Conservation (phyloP, 805 yeast species). For the Saccharomycopsis sp. region DNA sequence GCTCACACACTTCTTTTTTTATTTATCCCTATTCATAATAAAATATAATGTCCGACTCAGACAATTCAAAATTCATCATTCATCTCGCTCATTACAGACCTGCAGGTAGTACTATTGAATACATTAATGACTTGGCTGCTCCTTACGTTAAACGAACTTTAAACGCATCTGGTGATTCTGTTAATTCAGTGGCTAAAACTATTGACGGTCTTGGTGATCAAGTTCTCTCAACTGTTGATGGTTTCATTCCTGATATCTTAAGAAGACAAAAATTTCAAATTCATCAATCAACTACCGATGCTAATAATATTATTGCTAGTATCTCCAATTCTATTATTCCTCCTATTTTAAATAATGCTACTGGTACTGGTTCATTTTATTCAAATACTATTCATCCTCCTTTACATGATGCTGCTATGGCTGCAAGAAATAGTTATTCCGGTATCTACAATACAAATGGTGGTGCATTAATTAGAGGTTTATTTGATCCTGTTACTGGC, state of each 20-base stretch:
- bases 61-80: slow-evolving; percentile 3
- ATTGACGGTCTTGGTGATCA: slow-evolving; percentile 4
- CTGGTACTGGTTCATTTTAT: slow-evolving; percentile 9
- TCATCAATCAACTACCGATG: not conserved
- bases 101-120: slow-evolving; percentile 3
- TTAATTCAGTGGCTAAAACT: slow-evolving; percentile 3
- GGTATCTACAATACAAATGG: slow-evolving; percentile 50
- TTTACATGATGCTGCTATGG: slow-evolving; percentile 7
- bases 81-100: slow-evolving; percentile 11
- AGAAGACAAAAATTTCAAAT: not conserved
- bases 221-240: slow-evolving; percentile 2
- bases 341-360: too few relatives aligned
- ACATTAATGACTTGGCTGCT: slow-evolving; percentile 2
- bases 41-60: too few relatives aligned
- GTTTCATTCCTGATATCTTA: slow-evolving; percentile 6
- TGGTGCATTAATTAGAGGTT: slow-evolving; percentile 54
- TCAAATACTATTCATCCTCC: slow-evolving; percentile 12
- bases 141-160: slow-evolving; percentile 13
- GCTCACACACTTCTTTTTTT: too few relatives aligned
- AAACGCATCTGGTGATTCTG: slow-evolving; percentile 5
- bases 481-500: slow-evolving; percentile 51
- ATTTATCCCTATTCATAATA: too few relatives aligned
- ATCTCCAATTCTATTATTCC: too few relatives aligned
- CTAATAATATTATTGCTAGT: not conserved
- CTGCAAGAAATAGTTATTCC: slow-evolving; percentile 6